phyloP scores from a whole-genome alignment of 2,329 filamentous ascomycete genomes.

The Plenodomus lindquistii region DNA sequence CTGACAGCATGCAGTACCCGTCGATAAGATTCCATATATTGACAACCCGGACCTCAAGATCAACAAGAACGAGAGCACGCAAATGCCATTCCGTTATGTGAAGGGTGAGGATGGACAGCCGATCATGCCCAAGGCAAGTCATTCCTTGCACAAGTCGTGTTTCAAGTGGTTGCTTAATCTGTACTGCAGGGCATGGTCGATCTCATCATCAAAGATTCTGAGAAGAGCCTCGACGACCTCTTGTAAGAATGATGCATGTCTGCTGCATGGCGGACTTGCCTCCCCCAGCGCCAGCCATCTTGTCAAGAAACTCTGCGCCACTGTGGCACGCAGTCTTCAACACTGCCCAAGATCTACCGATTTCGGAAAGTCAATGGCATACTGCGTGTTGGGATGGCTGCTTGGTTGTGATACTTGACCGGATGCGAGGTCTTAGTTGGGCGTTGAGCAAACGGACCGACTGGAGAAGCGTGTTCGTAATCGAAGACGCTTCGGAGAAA shows the following conservation, averaged over 20 bases:
- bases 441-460: conserved; percentile 9
- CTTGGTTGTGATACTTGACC: conserved; percentile 14
- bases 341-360: conserved; percentile 16
- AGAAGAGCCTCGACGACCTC: conserved; percentile 87
- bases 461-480: neutral
- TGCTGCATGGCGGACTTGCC: neutral
- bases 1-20: conserved; percentile 60
- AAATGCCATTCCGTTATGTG: conserved; percentile 99
- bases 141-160: conserved; percentile 8
- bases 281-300: conserved; percentile 5
- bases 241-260: conserved; percentile 54
- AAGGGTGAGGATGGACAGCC: conserved; percentile 73
- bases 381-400: conserved; percentile 7
- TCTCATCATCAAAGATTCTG: conserved; percentile 88
- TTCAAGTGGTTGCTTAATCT: conserved; percentile 27
- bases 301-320: conserved; percentile 31
- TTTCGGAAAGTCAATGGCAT: conserved; percentile 20
- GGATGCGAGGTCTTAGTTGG: conserved; percentile 12
- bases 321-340: conserved; percentile 45
- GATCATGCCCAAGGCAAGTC: conserved; percentile 83
- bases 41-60: conserved; percentile 90
- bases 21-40: conserved; percentile 79
- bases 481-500: conserved; percentile 1
- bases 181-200: conserved; percentile 82
- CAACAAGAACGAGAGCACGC: conserved; percentile 87